Conservation (phyloP, 768 basidiomycete species). For the Chalciporus chontae region DNA sequence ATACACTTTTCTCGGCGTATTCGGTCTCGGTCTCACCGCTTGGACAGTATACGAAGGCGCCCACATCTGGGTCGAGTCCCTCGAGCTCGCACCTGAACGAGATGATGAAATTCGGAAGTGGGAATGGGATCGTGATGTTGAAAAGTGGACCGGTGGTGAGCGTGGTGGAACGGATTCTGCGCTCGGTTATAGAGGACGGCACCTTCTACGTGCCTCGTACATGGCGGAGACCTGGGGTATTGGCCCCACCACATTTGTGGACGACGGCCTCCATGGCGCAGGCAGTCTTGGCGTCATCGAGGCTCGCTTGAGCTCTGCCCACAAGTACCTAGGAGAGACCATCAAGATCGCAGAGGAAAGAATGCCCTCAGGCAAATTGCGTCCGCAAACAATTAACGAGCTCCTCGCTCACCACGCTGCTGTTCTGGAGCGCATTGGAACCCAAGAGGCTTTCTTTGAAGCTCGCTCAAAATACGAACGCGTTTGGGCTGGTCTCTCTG, state of each 20-base stretch:
- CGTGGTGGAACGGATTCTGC: conserved; percentile 69
- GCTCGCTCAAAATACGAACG: conserved; percentile 57
- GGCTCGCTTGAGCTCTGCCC: conserved; percentile 51
- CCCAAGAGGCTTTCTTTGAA: conserved; percentile 43
- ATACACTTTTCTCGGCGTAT: conserved; percentile 43
- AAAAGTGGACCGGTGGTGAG: conserved; percentile 57
- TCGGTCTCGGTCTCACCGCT: conserved; percentile 43
- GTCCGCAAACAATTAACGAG: conserved; percentile 48
- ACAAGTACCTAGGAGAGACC: conserved; percentile 49
- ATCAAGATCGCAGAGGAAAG: conserved; percentile 43
- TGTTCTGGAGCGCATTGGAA: conserved; percentile 61
- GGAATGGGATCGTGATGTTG: conserved; percentile 66
- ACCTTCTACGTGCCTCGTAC: conserved; percentile 68
- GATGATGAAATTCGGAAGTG: conserved; percentile 55
- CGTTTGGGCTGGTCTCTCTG: conserved; percentile 48
- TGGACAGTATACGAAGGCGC: conserved; percentile 49
- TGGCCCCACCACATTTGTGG: conserved; percentile 38
- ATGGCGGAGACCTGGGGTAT: conserved; percentile 65
- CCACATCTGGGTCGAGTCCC: conserved; percentile 64
- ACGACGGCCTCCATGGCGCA: conserved; percentile 29
- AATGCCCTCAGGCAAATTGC: conserved; percentile 37
- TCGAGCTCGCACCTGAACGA: conserved; percentile 41
- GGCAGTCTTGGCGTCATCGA: conserved; percentile 46
- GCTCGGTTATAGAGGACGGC: conserved; percentile 58
- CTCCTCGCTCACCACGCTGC: conserved; percentile 55